Percentiles rank a stretch among this genome's conserved stretches.
Conservation (phyloP, 208 protist species). For the Acanthamoeba royreba region DNA sequence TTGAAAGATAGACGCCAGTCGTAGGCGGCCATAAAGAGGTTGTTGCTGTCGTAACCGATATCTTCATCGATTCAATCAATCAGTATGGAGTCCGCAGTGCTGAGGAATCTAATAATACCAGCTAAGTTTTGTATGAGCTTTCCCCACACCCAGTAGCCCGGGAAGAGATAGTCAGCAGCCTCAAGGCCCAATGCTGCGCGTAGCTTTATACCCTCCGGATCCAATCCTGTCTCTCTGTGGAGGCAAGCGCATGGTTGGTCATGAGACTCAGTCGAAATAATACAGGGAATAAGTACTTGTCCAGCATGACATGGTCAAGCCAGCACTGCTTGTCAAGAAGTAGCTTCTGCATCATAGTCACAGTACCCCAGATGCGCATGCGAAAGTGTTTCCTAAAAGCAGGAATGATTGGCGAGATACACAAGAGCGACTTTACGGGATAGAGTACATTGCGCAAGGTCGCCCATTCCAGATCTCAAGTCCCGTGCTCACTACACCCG, state of each 20-base stretch:
- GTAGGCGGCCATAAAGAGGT: constrained; percentile 85
- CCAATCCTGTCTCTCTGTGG: constrained; percentile 66
- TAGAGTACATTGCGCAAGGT: not conserved
- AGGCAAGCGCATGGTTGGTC: not conserved
- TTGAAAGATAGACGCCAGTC: constrained; percentile 88
- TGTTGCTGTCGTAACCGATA: constrained; percentile 90
- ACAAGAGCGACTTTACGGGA: too few relatives aligned
- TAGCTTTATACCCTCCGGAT: constrained; percentile 83
- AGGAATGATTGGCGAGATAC: too few relatives aligned
- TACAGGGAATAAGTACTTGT: not conserved
- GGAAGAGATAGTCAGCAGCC: constrained; percentile 87
- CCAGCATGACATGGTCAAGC: constrained; percentile 51
- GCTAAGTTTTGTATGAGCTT: constrained; percentile 89
- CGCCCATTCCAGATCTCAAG: not conserved
- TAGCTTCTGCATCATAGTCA: constrained; percentile 52
- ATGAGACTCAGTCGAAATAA: not conserved
- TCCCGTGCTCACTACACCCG: not conserved
- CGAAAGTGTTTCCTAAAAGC: constrained; percentile 46
- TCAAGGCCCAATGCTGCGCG: constrained; percentile 84
- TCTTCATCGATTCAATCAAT: too few relatives aligned
- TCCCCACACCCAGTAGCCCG: constrained; percentile 90
- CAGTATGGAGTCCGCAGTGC: too few relatives aligned
- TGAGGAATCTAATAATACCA: too few relatives aligned
- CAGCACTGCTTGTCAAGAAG: constrained; percentile 50
- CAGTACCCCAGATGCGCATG: constrained; percentile 53